Conservation (phyloP, 352 stramenopile species). For the Thalassiosira mediterranea region DNA sequence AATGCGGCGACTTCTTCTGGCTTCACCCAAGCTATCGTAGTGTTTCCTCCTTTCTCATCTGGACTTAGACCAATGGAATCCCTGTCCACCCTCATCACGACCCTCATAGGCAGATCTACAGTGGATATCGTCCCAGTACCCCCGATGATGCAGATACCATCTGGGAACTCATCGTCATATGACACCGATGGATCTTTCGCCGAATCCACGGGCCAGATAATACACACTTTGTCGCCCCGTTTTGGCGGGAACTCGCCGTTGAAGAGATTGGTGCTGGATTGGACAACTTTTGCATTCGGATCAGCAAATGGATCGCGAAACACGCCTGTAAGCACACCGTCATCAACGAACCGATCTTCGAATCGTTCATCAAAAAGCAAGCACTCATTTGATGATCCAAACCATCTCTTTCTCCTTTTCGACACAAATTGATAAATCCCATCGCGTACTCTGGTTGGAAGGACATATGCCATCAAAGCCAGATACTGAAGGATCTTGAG, state of each 20-base stretch:
- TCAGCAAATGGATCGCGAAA: conserved; percentile 35
- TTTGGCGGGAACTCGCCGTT: conserved; percentile 20
- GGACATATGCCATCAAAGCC: conserved; percentile 28
- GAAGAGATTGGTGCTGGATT: conserved; percentile 29
- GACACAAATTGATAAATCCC: conserved; percentile 41
- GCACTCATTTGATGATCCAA: conserved; percentile 41
- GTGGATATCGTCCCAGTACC: conserved; percentile 40
- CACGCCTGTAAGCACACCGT: conserved; percentile 38
- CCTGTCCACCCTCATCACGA: conserved; percentile 49
- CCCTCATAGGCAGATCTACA: conserved; percentile 48
- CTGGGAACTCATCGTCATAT: conserved; percentile 52
- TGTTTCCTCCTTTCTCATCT: conserved; percentile 24
- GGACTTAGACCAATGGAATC: conserved; percentile 35
- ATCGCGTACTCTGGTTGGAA: conserved; percentile 46
- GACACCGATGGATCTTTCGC: conserved; percentile 29
- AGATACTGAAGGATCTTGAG: conserved; percentile 45
- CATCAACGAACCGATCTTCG: conserved; percentile 48
- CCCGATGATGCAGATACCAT: conserved; percentile 47
- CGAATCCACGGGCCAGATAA: conserved; percentile 34
- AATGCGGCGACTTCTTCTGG: conserved; percentile 44
- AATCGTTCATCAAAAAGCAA: conserved; percentile 51
- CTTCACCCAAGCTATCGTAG: conserved; percentile 55
- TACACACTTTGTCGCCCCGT: conserved; percentile 28
- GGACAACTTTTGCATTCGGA: conserved; percentile 21
- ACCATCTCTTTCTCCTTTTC: conserved; percentile 30